These are phyloP conservation scores for Pichia terricola DNA, from an alignment of 1,139 yeast genomes.

Conservation along the genomic window DNA sequence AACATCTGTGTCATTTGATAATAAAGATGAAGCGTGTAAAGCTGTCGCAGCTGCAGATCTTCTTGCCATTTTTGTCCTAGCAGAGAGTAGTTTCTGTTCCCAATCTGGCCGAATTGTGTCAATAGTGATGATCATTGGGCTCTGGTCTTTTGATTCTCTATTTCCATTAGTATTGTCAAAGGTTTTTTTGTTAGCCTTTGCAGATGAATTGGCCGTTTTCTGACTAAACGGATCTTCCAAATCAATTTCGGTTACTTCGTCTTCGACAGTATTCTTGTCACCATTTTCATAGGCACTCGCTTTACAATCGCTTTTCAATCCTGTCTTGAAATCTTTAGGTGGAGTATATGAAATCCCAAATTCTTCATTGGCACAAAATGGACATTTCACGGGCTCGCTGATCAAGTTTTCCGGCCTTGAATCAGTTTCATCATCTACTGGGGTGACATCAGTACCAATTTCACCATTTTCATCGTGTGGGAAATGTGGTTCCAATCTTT, in stretches of 20 bases:
- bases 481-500: constrained; percentile 88
- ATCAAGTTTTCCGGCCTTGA: constrained; percentile 50
- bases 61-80: constrained; percentile 70
- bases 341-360: constrained; percentile 79
- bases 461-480: constrained; percentile 55
- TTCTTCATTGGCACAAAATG: constrained; percentile 83
- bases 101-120: constrained; percentile 89
- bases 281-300: constrained; percentile 31
- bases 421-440: constrained; percentile 25
- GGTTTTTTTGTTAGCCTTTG: not conserved
- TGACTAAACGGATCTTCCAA: constrained; percentile 7
- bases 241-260: constrained; percentile 5
- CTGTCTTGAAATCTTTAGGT: constrained; percentile 37
- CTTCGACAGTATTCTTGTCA: constrained; percentile 1
- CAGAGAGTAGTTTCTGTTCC: constrained; percentile 64
- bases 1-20: constrained; percentile 16
- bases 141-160: constrained; percentile 43
- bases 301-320: constrained; percentile 34
- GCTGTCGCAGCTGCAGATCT: constrained; percentile 93
- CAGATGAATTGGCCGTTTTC: not conserved
- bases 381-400: constrained; percentile 85
- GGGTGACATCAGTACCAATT: constrained; percentile 8
- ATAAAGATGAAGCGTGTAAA: constrained; percentile 69
- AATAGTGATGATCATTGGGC: constrained; percentile 61
- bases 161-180: not conserved